Base-by-base conservation (phyloP, 23 red algal species). In the Cyanidioschyzon merolae region DNA sequence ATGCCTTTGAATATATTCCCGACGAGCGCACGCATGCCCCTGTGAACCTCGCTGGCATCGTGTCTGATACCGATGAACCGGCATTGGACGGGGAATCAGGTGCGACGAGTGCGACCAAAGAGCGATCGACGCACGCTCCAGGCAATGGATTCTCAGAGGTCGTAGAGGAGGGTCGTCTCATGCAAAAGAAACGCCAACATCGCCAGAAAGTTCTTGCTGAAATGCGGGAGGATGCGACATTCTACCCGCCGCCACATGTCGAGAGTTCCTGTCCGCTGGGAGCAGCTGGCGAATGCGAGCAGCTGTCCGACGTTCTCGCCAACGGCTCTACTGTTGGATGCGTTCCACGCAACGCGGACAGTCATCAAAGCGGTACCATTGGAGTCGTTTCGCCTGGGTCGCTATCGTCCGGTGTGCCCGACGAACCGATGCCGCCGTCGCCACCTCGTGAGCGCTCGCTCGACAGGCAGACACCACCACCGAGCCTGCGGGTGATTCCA, bases 121-220 rank as follows among this genome's bases (percentile, higher is more conserved):
- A 71, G 16, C 32, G 63, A 35, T 15, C 63, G 16, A 7, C 63
- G 63, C 2, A 7, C 21, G 29, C 21, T 3, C 2, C n/a, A 32
- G 63, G n/a, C 12, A 27, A 27, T 27, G 63, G 12, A 7, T 71
- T 71, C 63, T 71, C 63, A 7, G 63, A 71, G 63, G 63, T 71
- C n/a, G 63, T 35, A 3, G 63, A 71, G 32, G 63, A 71, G 63
- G 63, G 63, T 35, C 63, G 63, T 32, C 63, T 71, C 63, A 71
- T 71, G 63, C 63, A 71, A 32, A 7, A 35, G 2, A 71, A 17
- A 27, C 63, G 63, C 63, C 63, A 71, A 35, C 63, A 27, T 32
- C 63, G 63, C 3, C 63, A 27, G 7, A 71, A 71, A 35, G 63
- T 27, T 25, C 32, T 71, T 7, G 63, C 7, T 27, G 63, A 71